phyloP scores from a whole-genome alignment of 2,329 filamentous ascomycete genomes.

The Exophiala phaeomuriformis region DNA sequence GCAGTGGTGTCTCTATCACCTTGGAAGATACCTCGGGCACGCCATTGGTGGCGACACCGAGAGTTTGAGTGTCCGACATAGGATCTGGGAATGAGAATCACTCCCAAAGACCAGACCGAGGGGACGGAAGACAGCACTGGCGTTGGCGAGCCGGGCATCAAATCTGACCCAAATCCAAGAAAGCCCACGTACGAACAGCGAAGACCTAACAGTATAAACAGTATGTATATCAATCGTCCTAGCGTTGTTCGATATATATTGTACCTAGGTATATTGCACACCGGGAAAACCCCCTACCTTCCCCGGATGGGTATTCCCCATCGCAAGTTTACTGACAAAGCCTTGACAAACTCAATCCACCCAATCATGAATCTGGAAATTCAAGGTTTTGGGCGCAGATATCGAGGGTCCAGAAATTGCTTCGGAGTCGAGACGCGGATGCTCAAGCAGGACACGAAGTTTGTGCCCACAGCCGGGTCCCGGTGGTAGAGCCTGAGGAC shows the following conservation, averaged over 20 bases:
- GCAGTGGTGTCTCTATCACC: conserved; percentile 19
- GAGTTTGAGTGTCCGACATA: conserved; percentile 6
- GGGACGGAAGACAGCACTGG: too few relatives aligned
- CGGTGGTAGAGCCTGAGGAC: too few relatives aligned
- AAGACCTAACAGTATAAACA: too few relatives aligned
- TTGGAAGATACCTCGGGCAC: conserved; percentile 6
- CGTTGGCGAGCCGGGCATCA: too few relatives aligned
- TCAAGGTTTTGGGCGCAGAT: not conserved
- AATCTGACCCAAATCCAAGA: too few relatives aligned
- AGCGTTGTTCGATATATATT: not conserved
- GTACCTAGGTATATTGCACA: not conserved
- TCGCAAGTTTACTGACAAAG: not conserved
- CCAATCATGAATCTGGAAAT: not conserved
- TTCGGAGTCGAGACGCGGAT: too few relatives aligned
- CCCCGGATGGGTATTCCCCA: not conserved
- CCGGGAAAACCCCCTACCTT: conserved; percentile 21
- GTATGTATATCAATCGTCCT: too few relatives aligned
- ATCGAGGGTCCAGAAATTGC: too few relatives aligned
- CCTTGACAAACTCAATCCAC: not conserved
- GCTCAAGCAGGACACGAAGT: too few relatives aligned
- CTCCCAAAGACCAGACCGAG: too few relatives aligned
- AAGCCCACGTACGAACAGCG: too few relatives aligned
- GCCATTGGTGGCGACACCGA: conserved; percentile 5
- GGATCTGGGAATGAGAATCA: not conserved
- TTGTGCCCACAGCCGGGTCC: too few relatives aligned